Base-by-base conservation (phyloP, 2,329 filamentous ascomycete species). In the Dactylellina cionopaga region DNA sequence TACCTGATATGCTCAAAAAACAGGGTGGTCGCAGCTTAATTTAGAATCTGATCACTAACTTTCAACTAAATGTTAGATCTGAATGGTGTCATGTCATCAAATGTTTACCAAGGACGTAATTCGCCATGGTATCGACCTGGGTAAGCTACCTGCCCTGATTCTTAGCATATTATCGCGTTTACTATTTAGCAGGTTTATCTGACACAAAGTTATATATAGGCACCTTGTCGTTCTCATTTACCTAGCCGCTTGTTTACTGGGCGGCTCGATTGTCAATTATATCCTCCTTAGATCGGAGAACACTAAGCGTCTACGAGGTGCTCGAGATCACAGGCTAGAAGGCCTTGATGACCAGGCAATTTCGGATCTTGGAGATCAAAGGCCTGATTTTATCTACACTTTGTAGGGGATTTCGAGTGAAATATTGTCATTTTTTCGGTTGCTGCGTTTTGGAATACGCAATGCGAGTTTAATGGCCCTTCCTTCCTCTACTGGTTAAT, bases 221-320 rank as follows among this genome's bases (percentile, higher is more conserved):
- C 92, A 97, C 76, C 88, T 86, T 1, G 84, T 89, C 0, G 88
- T 96, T 1, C 80, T 96, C 52, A 91, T 83, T 0, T 96, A 94
- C 80, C 83, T 93, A 79, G 82, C 86, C 0, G 69, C 91, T 1
- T 92, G 89, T 76, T 81, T 92, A 47, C 83, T 92, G 5, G 85
- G 87, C 0, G 91, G 92, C 0, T 91, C 88, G 54, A 75, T 91
- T 0, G 75, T 89, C 22, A 88, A 92, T 80, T 85, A 88, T 62
- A 66, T 84, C 0, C 74, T 90, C 46, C 83, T 95, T 7, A 81
- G 81, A 5, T 80, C 83, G 7, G 92, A 95, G 82, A 96, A 96
- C 76, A 83, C 81, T 76, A 89, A 87, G 80, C 84, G 91, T 9
- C 80, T 79, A 11, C 83, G 81, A 0, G 92, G 92, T 0, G 82